Conservation (phyloP, 1,139 yeast genomes). For the Candida sp. region DNA sequence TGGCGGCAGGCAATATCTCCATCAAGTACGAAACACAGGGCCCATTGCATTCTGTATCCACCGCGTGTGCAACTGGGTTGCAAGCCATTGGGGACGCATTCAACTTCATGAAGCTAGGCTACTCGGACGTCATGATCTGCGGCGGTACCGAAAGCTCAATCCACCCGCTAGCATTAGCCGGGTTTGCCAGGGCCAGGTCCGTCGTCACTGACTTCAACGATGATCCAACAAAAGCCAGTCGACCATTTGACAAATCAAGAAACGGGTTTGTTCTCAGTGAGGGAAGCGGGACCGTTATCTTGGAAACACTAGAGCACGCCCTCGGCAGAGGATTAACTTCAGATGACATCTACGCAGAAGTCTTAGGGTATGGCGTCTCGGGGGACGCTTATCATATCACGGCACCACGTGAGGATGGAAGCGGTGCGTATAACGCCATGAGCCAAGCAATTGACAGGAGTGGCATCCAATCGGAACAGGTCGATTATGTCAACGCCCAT, state of each 20-base stretch:
- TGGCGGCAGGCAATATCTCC: conserved; percentile 95
- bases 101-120: conserved; percentile 77
- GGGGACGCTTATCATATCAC: conserved; percentile 96
- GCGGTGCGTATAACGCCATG: conserved; percentile 90
- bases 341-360: conserved; percentile 74
- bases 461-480: conserved; percentile 38
- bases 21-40: conserved; percentile 80
- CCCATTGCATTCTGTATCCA: conserved; percentile 86
- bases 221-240: conserved; percentile 65
- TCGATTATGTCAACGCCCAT: conserved; percentile 92
- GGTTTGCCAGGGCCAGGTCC: conserved; percentile 90
- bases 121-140: conserved; percentile 87
- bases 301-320: conserved; percentile 85
- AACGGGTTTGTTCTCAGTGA: conserved; percentile 94
- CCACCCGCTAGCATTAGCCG: conserved; percentile 88
- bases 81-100: conserved; percentile 95
- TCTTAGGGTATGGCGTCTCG: conserved; percentile 86
- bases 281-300: conserved; percentile 82
- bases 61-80: conserved; percentile 98
- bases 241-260: conserved; percentile 85
- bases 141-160: conserved; percentile 93
- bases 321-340: conserved; percentile 54
- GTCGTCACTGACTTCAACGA: conserved; percentile 69
- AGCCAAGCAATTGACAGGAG: conserved; percentile 66
- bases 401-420: conserved; percentile 83